These are phyloP conservation scores for Hibiscus tridactylites DNA, from an alignment of 345 rosid genomes.

Conservation along the genomic window DNA sequence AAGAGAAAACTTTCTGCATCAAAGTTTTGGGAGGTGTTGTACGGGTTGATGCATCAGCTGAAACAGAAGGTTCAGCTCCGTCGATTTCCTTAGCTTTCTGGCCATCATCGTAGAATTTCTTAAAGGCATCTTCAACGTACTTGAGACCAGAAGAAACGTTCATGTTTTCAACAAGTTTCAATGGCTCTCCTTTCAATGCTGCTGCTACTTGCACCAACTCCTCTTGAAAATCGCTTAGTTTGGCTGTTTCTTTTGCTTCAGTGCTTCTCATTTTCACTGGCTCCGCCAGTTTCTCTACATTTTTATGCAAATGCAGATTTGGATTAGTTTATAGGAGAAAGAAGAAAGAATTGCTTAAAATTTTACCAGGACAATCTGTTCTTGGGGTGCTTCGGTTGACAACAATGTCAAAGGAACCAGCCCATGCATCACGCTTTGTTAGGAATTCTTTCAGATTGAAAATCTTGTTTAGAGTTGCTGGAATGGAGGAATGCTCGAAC, in stretches of 20 bases:
- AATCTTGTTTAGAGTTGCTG: constrained; percentile 72
- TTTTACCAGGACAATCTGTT: constrained; percentile 58
- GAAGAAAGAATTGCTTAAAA: constrained; percentile 1
- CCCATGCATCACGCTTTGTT: constrained; percentile 88
- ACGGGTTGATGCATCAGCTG: constrained; percentile 13
- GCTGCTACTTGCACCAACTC: constrained; percentile 60
- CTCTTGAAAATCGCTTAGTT: constrained; percentile 49
- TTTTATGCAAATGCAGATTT: neutral
- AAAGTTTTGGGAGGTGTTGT: constrained; percentile 22
- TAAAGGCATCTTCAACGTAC: constrained; percentile 42
- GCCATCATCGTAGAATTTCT: constrained; percentile 31
- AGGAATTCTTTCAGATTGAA: constrained; percentile 68
- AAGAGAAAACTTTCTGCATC: constrained; percentile 35
- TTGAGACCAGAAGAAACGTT: constrained; percentile 30
- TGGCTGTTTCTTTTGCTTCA: constrained; percentile 30
- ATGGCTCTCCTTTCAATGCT: constrained; percentile 48
- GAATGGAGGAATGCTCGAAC: constrained; percentile 77
- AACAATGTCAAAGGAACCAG: constrained; percentile 62
- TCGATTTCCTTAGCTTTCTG: constrained; percentile 38
- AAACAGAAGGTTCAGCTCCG: constrained; percentile 23
- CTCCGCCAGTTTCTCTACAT: constrained; percentile 41
- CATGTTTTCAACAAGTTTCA: constrained; percentile 44
- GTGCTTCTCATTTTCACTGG: constrained; percentile 33
- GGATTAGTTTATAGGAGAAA: neutral
- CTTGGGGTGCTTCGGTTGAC: constrained; percentile 53